A percentile compares a stretch with the other conserved stretches of the same genome.
phyloP scores from a whole-genome alignment of 371 early-diverging fungal genomes.

The Rhizopus stolonifer region DNA sequence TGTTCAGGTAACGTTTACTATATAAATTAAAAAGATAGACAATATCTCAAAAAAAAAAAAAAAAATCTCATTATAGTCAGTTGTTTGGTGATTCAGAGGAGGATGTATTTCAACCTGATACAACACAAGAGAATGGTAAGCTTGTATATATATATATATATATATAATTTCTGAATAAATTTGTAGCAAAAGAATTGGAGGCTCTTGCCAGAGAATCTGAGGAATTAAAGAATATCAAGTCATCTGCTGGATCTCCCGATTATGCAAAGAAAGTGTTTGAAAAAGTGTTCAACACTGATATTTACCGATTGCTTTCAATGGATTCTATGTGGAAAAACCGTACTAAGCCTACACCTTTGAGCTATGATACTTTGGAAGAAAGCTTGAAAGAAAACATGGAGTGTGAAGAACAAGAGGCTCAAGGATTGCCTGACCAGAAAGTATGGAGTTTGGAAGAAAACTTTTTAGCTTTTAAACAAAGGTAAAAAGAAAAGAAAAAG shows the following conservation, averaged over 20 bases:
- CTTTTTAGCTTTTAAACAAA: constrained; percentile 54
- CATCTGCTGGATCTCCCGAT: constrained; percentile 56
- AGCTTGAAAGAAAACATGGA: not conserved
- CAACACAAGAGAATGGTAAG: constrained; percentile 66
- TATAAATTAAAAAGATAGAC: too few relatives aligned
- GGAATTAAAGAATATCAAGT: constrained; percentile 66
- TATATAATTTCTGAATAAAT: too few relatives aligned
- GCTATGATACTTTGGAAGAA: constrained; percentile 45
- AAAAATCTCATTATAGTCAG: constrained; percentile 51
- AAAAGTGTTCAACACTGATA: constrained; percentile 84
- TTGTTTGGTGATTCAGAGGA: constrained; percentile 82
- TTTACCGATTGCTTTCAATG: constrained; percentile 75
- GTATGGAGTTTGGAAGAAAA: constrained; percentile 65
- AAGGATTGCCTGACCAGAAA: constrained; percentile 62
- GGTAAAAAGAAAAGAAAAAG: too few relatives aligned
- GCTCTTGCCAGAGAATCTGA: constrained; percentile 71
- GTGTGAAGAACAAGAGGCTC: constrained; percentile 1
- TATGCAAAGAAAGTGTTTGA: constrained; percentile 78
- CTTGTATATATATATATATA: too few relatives aligned
- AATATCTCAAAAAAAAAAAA: too few relatives aligned
- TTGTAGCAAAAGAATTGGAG: constrained; percentile 74
- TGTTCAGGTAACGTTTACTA: constrained; percentile 69
- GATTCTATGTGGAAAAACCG: constrained; percentile 91
- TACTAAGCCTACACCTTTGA: constrained; percentile 68
- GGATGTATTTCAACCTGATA: constrained; percentile 53